phyloP scores from a whole-genome alignment of 2,329 filamentous ascomycete species.

The Epichloe coenophiala region DNA sequence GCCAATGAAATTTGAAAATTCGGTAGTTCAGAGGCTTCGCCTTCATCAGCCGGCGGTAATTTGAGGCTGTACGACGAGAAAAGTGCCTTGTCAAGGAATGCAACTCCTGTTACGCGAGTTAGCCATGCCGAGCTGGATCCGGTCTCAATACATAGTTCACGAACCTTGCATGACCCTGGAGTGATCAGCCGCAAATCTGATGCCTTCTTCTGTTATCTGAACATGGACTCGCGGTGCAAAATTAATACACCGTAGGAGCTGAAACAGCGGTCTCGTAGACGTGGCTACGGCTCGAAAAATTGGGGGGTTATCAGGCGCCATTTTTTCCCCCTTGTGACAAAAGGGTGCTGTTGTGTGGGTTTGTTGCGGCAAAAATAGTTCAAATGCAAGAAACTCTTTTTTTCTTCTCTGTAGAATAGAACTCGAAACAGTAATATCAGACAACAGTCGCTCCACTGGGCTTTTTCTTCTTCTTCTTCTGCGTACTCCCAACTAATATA shows the following conservation, averaged over 20 bases:
- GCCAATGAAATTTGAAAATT: constrained; percentile 79
- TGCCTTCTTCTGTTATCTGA: constrained; percentile 71
- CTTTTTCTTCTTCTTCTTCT: constrained; percentile 12
- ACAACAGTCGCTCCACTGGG: constrained; percentile 15
- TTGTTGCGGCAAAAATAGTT: constrained; percentile 1
- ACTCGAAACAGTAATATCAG: constrained; percentile 9
- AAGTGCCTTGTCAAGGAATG: constrained; percentile 75
- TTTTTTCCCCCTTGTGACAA: constrained; percentile 5
- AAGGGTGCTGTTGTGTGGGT: neutral
- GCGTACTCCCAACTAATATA: constrained; percentile 23
- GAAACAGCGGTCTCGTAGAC: constrained; percentile 63
- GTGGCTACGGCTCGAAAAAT: constrained; percentile 66
- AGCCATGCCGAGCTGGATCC: neutral
- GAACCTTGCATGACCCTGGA: constrained; percentile 81
- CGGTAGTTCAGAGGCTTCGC: constrained; percentile 35
- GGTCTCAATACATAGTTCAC: neutral
- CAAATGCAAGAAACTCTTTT: neutral
- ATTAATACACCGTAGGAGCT: constrained; percentile 43
- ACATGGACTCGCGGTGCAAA: constrained; percentile 45
- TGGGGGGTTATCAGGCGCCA: constrained; percentile 26
- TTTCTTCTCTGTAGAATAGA: neutral
- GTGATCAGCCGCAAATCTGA: constrained; percentile 81
- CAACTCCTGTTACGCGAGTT: constrained; percentile 24
- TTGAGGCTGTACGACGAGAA: constrained; percentile 77
- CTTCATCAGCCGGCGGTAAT: constrained; percentile 23